A percentile compares a stretch with the other conserved stretches of the same genome.
These are phyloP conservation scores for Vitis hybrid DNA, from an alignment of 177 flowering plant species.

Conservation along the genomic window DNA sequence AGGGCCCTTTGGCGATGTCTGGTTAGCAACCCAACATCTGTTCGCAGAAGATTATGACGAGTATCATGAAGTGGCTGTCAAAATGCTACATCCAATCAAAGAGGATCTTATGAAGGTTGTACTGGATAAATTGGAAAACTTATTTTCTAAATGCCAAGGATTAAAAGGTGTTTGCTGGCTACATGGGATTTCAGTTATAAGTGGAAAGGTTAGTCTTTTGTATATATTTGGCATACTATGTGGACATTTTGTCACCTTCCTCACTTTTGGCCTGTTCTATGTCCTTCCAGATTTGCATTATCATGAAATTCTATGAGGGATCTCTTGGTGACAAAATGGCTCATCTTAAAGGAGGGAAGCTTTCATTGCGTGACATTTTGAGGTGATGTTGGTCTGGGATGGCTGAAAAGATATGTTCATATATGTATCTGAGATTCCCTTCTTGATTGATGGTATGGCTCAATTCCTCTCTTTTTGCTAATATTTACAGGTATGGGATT, in stretches of 20 bases:
- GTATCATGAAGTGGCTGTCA: conserved; percentile 85
- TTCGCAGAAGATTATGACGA: conserved; percentile 68
- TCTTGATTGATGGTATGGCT: neutral
- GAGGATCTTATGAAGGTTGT: conserved; percentile 54
- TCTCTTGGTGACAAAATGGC: conserved; percentile 83
- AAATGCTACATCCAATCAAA: conserved; percentile 67
- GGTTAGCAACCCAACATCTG: conserved; percentile 85
- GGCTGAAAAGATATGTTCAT: neutral
- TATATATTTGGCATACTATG: conserved; percentile 1
- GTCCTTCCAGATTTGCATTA: conserved; percentile 58
- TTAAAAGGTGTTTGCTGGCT: conserved; percentile 58
- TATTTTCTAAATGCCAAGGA: conserved; percentile 49
- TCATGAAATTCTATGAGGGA: conserved; percentile 89
- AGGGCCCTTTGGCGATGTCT: conserved; percentile 88
- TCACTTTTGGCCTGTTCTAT: conserved; percentile 2
- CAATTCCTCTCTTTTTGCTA: conserved; percentile 5
- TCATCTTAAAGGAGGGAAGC: conserved; percentile 64
- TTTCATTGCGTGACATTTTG: conserved; percentile 63
- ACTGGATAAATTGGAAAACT: conserved; percentile 54
- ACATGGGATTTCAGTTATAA: conserved; percentile 64
- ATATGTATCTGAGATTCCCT: neutral
- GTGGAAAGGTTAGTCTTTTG: conserved; percentile 53
- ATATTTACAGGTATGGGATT: conserved; percentile 69
- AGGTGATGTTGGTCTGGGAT: conserved; percentile 46
- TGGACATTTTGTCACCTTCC: neutral